Evolutionary conservation across 164 flowering plant species (phyloP).

Genomic region (Magnolia sinica): DNA sequence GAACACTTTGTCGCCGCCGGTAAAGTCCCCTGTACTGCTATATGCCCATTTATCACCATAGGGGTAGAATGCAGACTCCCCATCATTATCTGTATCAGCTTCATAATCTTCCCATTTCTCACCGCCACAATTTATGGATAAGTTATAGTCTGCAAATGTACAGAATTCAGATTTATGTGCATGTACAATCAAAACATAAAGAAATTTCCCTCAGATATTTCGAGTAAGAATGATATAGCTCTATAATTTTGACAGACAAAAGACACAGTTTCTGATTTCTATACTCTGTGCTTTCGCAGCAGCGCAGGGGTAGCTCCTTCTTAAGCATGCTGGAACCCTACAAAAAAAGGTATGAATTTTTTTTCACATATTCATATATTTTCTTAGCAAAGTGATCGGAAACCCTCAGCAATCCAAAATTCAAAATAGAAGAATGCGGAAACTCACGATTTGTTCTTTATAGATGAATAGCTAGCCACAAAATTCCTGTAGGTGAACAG

Average conservation of each 20-base stretch:
- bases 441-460: conserved; percentile 40
- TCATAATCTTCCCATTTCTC: neutral
- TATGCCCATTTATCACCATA: conserved; percentile 13
- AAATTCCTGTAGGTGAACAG: conserved; percentile 41
- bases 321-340: conserved; percentile 56
- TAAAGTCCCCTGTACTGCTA: conserved; percentile 17
- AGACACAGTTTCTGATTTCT: neutral
- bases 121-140: conserved; percentile 17
- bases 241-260: neutral
- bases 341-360: neutral
- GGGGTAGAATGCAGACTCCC: neutral
- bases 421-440: neutral
- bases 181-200: neutral
- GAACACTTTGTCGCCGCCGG: neutral
- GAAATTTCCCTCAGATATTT: neutral
- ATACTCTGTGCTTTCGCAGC: conserved; percentile 31
- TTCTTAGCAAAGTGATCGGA: neutral
- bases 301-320: conserved; percentile 59
- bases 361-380: neutral
- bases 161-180: neutral
- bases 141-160: conserved; percentile 7
- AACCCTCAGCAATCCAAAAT: neutral
- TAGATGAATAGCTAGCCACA: conserved; percentile 40
- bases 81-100: conserved; percentile 1
- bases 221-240: neutral